These are phyloP conservation scores for Aurantiochytrium sp. DNA, from an alignment of 108 stramenopile genomes.

Conservation along the genomic window DNA sequence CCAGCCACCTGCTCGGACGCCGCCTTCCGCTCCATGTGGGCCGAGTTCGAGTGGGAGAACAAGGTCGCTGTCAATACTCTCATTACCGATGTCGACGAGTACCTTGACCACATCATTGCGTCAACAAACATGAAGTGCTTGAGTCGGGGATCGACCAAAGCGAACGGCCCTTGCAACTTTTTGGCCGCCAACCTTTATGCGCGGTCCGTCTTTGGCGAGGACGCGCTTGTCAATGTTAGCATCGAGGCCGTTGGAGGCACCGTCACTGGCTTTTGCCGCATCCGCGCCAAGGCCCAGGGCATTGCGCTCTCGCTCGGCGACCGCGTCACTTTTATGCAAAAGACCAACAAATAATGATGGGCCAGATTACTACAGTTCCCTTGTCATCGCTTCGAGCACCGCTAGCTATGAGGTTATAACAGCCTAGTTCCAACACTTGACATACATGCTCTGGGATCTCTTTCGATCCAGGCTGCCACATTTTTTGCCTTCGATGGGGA, in stretches of 20 bases:
- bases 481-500: no score
- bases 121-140: constrained; percentile 96
- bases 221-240: constrained; percentile 95
- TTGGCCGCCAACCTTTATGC: constrained; percentile 98
- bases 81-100: constrained; percentile 77
- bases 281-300: constrained; percentile 98
- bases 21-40: constrained; percentile 97
- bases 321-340: constrained; percentile 91
- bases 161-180: constrained; percentile 59
- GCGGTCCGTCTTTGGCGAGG: constrained; percentile 90
- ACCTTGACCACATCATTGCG: constrained; percentile 83
- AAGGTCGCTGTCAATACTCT: constrained; percentile 82
- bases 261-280: constrained; percentile 93
- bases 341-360: not conserved
- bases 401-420: no score
- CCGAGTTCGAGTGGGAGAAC: constrained; percentile 99
- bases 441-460: no score
- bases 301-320: constrained; percentile 97
- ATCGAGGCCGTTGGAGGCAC: constrained; percentile 95
- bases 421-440: no score
- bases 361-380: no score
- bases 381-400: no score
- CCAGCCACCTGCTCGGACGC: constrained; percentile 91
- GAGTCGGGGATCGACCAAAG: constrained; percentile 39
- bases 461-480: no score